Percentiles rank a stretch among this genome's conserved stretches.
phyloP scores from a whole-genome alignment of 1,284 basidiomycete species.

The Erythrobasidium hasegawianum region DNA sequence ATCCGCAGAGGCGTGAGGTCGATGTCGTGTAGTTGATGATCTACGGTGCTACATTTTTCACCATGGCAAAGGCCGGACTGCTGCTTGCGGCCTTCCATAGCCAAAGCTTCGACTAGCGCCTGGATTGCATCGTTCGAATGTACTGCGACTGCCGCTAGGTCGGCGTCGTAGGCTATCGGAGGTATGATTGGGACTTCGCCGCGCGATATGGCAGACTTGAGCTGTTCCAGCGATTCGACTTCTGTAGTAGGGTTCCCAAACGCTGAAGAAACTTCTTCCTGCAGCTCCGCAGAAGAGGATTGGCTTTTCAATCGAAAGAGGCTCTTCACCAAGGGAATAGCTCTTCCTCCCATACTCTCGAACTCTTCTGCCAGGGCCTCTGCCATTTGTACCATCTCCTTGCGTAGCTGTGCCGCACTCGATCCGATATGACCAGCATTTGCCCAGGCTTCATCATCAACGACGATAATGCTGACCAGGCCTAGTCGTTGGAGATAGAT shows the following conservation, averaged over 20 bases:
- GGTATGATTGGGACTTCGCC: conserved; percentile 95
- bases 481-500: conserved; percentile 94
- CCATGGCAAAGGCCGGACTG: background rate
- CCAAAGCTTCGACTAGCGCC: conserved; percentile 84
- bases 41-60: background rate
- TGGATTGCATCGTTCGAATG: conserved; percentile 87
- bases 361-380: conserved; percentile 67
- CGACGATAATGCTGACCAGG: conserved; percentile 86
- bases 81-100: conserved; percentile 46
- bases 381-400: conserved; percentile 67
- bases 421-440: conserved; percentile 42
- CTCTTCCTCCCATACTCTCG: conserved; percentile 75
- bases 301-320: conserved; percentile 62
- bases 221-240: conserved; percentile 5
- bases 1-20: conserved; percentile 69
- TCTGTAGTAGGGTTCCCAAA: conserved; percentile 2
- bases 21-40: conserved; percentile 39
- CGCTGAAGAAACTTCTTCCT: background rate
- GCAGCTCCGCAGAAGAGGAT: background rate
- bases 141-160: conserved; percentile 78
- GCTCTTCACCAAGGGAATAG: conserved; percentile 82
- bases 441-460: conserved; percentile 80
- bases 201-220: conserved; percentile 68
- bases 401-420: conserved; percentile 51
- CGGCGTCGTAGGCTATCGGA: conserved; percentile 89